phyloP scores from a whole-genome alignment of 192 early-diverging fungal species.

The Rhizophagus sp. region DNA sequence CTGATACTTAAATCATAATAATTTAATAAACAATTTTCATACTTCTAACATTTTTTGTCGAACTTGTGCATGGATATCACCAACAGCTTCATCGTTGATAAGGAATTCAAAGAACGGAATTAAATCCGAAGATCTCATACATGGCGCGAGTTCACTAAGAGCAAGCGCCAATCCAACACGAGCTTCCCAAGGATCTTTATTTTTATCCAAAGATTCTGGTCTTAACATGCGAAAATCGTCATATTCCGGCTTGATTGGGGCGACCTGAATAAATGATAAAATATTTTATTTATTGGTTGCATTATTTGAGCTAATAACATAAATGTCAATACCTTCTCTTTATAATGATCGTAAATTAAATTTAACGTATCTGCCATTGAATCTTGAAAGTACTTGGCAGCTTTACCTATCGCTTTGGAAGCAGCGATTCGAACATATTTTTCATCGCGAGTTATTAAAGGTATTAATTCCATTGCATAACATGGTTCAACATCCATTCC shows the following conservation, averaged over 20 bases:
- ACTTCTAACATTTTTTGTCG: slow-evolving; percentile 77
- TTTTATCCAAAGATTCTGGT: slow-evolving; percentile 80
- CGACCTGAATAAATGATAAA: slow-evolving; percentile 42
- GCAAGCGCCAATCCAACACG: slow-evolving; percentile 83
- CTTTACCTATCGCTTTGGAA: slow-evolving; percentile 62
- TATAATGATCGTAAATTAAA: slow-evolving; percentile 62
- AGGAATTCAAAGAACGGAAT: slow-evolving; percentile 69
- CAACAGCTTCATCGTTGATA: slow-evolving; percentile 80
- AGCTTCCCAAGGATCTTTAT: slow-evolving; percentile 79
- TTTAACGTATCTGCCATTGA: slow-evolving; percentile 51
- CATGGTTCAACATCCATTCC: slow-evolving; percentile 54
- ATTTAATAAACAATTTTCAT: neutral
- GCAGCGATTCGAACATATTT: slow-evolving; percentile 62
- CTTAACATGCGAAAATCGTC: slow-evolving; percentile 91
- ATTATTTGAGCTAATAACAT: neutral
- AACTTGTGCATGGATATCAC: slow-evolving; percentile 79
- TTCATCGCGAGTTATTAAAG: slow-evolving; percentile 52
- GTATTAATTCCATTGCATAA: slow-evolving; percentile 47
- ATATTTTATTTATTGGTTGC: neutral
- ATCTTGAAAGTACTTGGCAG: slow-evolving; percentile 59
- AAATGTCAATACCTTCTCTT: slow-evolving; percentile 40
- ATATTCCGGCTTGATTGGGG: slow-evolving; percentile 80
- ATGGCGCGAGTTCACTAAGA: slow-evolving; percentile 66
- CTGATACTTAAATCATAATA: neutral
- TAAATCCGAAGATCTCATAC: slow-evolving; percentile 53